A percentile compares a stretch with the other conserved stretches of the same genome.
phyloP scores from a whole-genome alignment of 1,284 basidiomycete genomes.

The Cystobasidium pallidum region DNA sequence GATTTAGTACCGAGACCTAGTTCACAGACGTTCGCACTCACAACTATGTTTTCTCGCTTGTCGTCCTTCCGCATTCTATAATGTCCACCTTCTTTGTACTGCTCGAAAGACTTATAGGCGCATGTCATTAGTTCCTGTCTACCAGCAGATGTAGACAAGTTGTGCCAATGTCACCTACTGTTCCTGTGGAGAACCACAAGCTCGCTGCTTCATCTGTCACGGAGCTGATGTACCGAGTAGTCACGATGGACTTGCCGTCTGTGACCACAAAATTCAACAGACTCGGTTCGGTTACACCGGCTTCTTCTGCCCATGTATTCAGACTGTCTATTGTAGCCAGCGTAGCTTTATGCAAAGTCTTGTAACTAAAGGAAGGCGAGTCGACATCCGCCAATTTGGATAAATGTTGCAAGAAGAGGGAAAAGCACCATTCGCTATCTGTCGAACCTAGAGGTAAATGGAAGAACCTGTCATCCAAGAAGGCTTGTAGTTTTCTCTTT shows the following conservation, averaged over 20 bases:
- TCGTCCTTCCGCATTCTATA: slow-evolving; percentile 96
- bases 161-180: slow-evolving; percentile 57
- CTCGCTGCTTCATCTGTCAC: slow-evolving; percentile 90
- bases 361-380: slow-evolving; percentile 68
- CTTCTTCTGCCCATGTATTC: slow-evolving; percentile 73
- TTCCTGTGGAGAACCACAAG: slow-evolving; percentile 59
- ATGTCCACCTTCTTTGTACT: slow-evolving; percentile 80
- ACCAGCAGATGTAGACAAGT: neutral
- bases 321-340: slow-evolving; percentile 77
- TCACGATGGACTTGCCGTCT: slow-evolving; percentile 89
- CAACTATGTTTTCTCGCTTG: slow-evolving; percentile 72
- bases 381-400: slow-evolving; percentile 70
- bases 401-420: slow-evolving; percentile 67
- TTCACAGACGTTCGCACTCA: neutral
- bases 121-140: neutral
- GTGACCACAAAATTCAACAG: slow-evolving; percentile 96
- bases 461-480: slow-evolving; percentile 79
- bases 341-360: slow-evolving; percentile 76
- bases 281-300: slow-evolving; percentile 66
- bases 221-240: slow-evolving; percentile 91
- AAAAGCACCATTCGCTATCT: slow-evolving; percentile 92
- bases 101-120: slow-evolving; percentile 67
- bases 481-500: slow-evolving; percentile 76
- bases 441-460: slow-evolving; percentile 86
- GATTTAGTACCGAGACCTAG: neutral